phyloP scores from a whole-genome alignment of 1,139 yeast genomes.

The Lodderomyces jiufengensis region DNA sequence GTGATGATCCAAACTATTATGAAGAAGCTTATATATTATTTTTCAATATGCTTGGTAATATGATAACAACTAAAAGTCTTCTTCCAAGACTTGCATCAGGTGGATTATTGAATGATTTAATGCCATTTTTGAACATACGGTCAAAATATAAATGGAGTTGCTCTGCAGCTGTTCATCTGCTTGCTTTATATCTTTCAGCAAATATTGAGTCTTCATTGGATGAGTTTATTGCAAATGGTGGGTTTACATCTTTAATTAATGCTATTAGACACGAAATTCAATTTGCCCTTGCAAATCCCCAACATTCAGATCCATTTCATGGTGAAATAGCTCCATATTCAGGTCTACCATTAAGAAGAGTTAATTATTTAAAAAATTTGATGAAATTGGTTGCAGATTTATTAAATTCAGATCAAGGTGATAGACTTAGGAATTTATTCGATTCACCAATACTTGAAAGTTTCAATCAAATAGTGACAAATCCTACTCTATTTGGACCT shows the following conservation, averaged over 20 bases:
- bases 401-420: constrained; percentile 74
- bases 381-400: constrained; percentile 64
- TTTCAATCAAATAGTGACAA: constrained; percentile 55
- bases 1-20: constrained; percentile 29
- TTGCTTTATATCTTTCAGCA: constrained; percentile 51
- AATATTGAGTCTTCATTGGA: constrained; percentile 44
- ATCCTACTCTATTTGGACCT: constrained; percentile 66
- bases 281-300: constrained; percentile 56
- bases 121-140: constrained; percentile 56
- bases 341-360: constrained; percentile 60
- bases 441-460: constrained; percentile 74
- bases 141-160: constrained; percentile 54
- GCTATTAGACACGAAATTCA: constrained; percentile 66
- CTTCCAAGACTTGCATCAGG: constrained; percentile 51
- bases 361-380: constrained; percentile 52
- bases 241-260: constrained; percentile 60
- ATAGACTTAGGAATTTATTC: constrained; percentile 76
- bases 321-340: constrained; percentile 39
- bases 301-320: constrained; percentile 44
- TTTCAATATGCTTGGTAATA: constrained; percentile 55
- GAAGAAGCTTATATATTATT: constrained; percentile 53
- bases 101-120: constrained; percentile 65
- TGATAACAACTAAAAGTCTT: constrained; percentile 52
- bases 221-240: constrained; percentile 64
- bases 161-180: constrained; percentile 62